Evolutionary conservation across 2,329 filamentous ascomycete genomes (phyloP).

Genomic region (Coniochaeta prunicola): DNA sequence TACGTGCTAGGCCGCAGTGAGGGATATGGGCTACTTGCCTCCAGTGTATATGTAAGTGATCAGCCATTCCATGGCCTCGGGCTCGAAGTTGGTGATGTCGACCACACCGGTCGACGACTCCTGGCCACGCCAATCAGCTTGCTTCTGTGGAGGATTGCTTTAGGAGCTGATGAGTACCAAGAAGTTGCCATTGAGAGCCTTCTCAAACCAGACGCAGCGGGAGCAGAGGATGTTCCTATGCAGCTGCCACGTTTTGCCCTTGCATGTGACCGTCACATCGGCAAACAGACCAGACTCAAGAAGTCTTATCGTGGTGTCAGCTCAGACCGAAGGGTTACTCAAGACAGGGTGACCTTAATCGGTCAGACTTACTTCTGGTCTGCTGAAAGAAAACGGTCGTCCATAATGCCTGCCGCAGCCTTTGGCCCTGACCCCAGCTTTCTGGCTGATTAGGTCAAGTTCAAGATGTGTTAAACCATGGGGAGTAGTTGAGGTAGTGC

Average conservation of each 20-base stretch:
- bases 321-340: not conserved
- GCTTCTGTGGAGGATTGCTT: not conserved
- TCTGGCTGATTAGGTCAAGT: too few species aligned
- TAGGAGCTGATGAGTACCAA: not conserved
- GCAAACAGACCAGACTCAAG: conserved; percentile 13
- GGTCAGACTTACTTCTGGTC: conserved; percentile 6
- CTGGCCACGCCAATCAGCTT: not conserved
- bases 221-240: conserved; percentile 18
- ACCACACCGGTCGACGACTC: conserved; percentile 14
- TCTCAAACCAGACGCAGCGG: conserved; percentile 17
- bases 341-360: not conserved
- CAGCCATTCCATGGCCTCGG: conserved; percentile 11
- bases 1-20: not conserved
- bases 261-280: conserved; percentile 15
- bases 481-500: too few species aligned
- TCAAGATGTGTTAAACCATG: too few species aligned
- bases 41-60: conserved; percentile 17
- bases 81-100: conserved; percentile 12
- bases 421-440: too few species aligned
- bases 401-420: conserved; percentile 1
- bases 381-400: conserved; percentile 6
- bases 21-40: conserved; percentile 5
- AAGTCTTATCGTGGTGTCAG: conserved; percentile 4
- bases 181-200: conserved; percentile 14
- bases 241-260: conserved; percentile 13